phyloP scores from a whole-genome alignment of 2,329 filamentous ascomycete species.

The Fusarium dimerum region DNA sequence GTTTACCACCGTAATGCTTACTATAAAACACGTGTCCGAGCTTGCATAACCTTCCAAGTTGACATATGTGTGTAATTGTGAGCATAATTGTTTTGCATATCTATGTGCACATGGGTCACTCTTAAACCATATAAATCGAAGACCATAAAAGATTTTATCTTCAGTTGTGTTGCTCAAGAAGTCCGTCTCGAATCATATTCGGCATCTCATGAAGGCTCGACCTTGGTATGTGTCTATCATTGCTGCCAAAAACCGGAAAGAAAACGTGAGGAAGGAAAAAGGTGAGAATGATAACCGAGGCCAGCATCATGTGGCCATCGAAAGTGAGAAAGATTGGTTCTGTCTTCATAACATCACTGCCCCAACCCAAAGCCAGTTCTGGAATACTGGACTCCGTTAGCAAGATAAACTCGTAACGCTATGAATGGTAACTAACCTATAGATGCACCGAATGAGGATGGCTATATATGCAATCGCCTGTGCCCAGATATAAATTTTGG shows the following conservation, averaged over 20 bases:
- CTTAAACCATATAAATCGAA: no score
- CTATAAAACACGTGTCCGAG: no score
- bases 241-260: background rate
- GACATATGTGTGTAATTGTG: no score
- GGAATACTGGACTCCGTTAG: background rate
- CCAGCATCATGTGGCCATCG: background rate
- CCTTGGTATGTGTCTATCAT: no score
- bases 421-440: slow-evolving; percentile 1
- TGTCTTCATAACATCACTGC: background rate
- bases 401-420: background rate
- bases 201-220: no score
- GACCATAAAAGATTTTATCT: no score
- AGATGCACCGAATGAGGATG: slow-evolving; percentile 4
- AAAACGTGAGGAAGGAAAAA: background rate
- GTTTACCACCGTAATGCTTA: no score
- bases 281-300: background rate
- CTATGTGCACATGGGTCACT: no score
- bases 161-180: no score
- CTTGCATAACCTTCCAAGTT: no score
- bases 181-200: no score
- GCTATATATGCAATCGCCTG: background rate
- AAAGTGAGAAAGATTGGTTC: background rate
- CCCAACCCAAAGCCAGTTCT: slow-evolving; percentile 2
- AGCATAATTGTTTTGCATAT: no score
- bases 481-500: background rate